Conservation (phyloP, 2,329 filamentous ascomycete genomes). For the Aspergillus japonicus region DNA sequence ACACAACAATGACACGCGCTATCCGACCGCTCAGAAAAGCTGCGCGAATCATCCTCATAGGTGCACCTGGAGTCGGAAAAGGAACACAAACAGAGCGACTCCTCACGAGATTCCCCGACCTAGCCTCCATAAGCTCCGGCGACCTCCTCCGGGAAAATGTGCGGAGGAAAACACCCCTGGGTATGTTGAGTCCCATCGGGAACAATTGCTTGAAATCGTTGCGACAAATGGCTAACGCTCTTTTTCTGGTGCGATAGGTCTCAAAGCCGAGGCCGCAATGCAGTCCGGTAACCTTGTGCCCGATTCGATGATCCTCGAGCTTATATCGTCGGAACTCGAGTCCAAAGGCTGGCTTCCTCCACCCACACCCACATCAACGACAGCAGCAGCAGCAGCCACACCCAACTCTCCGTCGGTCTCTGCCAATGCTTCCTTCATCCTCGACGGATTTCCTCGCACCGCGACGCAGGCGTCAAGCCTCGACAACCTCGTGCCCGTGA, state of each 20-base stretch:
- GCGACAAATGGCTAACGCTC: not conserved
- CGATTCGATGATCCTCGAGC: slow-evolving; percentile 84
- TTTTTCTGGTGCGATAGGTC: slow-evolving; percentile 56
- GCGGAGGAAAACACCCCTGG: slow-evolving; percentile 78
- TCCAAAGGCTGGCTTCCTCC: slow-evolving; percentile 76
- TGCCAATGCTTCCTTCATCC: slow-evolving; percentile 82
- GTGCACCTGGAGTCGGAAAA: slow-evolving; percentile 95
- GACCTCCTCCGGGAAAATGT: slow-evolving; percentile 93
- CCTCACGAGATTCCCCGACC: slow-evolving; percentile 79
- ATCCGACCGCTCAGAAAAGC: slow-evolving; percentile 66
- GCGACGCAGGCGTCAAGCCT: slow-evolving; percentile 74
- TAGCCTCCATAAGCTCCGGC: slow-evolving; percentile 89
- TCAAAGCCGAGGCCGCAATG: slow-evolving; percentile 87
- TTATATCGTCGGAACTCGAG: slow-evolving; percentile 87
- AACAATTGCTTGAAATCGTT: not conserved
- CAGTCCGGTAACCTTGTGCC: slow-evolving; percentile 85
- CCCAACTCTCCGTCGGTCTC: slow-evolving; percentile 57
- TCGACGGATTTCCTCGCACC: slow-evolving; percentile 94
- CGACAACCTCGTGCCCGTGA: slow-evolving; percentile 84
- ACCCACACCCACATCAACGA: too few species aligned
- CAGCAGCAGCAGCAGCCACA: not conserved
- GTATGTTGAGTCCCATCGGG: slow-evolving; percentile 48
- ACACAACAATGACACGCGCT: slow-evolving; percentile 30
- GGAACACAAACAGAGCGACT: slow-evolving; percentile 92
- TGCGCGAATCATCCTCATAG: slow-evolving; percentile 89